phyloP scores from a whole-genome alignment of 2,329 filamentous ascomycete species.

The Trichoderma sp. region DNA sequence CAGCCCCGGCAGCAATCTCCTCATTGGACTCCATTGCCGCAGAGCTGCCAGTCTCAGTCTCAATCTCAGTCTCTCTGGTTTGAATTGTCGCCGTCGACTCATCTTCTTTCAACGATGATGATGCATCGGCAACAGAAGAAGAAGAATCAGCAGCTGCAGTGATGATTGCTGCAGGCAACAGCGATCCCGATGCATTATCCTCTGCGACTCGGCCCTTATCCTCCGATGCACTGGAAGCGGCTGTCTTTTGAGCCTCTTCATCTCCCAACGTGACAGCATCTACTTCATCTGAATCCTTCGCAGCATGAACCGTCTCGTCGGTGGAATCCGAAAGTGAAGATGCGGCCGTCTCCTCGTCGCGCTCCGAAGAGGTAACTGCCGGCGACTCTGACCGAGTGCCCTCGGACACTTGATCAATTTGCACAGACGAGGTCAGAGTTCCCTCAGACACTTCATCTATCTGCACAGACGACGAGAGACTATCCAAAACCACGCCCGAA shows the following conservation, averaged over 20 bases:
- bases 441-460: conserved; percentile 46
- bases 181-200: neutral
- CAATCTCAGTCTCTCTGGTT: neutral
- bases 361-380: conserved; percentile 47
- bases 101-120: neutral
- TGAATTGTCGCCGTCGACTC: neutral
- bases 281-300: conserved; percentile 29
- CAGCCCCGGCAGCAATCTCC: conserved; percentile 11
- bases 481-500: conserved; percentile 53
- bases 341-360: conserved; percentile 59
- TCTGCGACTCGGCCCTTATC: neutral
- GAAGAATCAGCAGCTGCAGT: neutral
- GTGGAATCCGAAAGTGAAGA: conserved; percentile 63
- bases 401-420: conserved; percentile 46
- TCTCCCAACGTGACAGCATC: neutral
- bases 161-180: neutral
- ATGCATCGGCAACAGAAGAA: neutral
- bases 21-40: neutral
- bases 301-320: conserved; percentile 53
- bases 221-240: neutral
- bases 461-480: conserved; percentile 38
- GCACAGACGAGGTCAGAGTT: conserved; percentile 31
- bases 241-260: neutral
- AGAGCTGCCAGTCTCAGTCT: neutral
- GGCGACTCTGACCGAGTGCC: conserved; percentile 56